phyloP scores from a whole-genome alignment of 2,329 filamentous ascomycete species.

The Myotisia sp. region DNA sequence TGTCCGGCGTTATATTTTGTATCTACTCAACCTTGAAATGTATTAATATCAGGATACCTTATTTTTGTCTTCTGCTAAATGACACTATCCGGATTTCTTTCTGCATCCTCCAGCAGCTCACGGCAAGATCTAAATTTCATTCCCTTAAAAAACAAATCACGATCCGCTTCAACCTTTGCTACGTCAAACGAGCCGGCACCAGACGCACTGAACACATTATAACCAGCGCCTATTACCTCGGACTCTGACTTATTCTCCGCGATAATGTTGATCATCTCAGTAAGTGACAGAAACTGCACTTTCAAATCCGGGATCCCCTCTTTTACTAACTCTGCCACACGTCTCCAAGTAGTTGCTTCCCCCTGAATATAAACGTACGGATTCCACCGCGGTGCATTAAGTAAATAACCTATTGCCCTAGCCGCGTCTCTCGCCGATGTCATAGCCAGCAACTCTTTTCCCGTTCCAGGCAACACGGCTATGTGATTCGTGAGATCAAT shows the following conservation, averaged over 20 bases:
- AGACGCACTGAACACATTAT: neutral
- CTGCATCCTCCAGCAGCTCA: neutral
- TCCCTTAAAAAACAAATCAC: neutral
- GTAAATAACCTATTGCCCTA: neutral
- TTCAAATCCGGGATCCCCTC: neutral
- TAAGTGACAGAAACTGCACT: neutral
- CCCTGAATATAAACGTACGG: conserved; percentile 3
- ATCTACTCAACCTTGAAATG: no score
- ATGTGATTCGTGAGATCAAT: neutral
- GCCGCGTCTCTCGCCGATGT: conserved; percentile 3
- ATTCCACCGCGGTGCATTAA: conserved; percentile 3
- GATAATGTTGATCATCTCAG: neutral
- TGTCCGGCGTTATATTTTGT: no score
- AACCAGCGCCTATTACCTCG: neutral
- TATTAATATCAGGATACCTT: no score
- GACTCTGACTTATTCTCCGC: neutral
- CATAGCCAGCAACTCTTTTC: conserved; percentile 2
- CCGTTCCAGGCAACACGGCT: conserved; percentile 3
- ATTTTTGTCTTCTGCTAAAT: no score
- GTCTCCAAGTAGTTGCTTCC: conserved; percentile 1
- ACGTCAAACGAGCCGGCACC: neutral
- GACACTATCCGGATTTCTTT: neutral
- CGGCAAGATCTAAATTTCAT: neutral
- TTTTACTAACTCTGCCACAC: neutral
- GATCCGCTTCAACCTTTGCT: neutral